phyloP scores from a whole-genome alignment of 1,139 yeast genomes.

The Candida sojae region DNA sequence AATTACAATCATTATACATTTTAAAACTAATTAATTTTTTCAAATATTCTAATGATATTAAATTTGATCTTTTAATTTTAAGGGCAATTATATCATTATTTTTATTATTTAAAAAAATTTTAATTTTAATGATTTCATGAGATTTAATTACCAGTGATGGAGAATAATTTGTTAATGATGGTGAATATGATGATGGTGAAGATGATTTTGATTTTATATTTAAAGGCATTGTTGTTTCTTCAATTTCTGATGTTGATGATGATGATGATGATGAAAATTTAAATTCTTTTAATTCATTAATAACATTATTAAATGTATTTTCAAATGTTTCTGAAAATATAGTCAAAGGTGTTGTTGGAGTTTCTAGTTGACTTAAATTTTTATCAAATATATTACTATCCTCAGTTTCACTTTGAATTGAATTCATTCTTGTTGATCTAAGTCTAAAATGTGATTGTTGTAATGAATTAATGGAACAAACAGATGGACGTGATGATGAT shows the following conservation, averaged over 20 bases:
- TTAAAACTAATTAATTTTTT: constrained; percentile 34
- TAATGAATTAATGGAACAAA: background rate
- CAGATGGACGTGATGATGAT: background rate
- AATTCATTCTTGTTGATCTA: background rate
- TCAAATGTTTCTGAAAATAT: constrained; percentile 5
- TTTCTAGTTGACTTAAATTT: background rate
- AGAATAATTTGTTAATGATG: background rate
- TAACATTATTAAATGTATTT: background rate
- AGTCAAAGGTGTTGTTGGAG: constrained; percentile 10
- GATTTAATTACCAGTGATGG: background rate
- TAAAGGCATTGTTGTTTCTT: too few species aligned
- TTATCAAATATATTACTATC: constrained; percentile 6
- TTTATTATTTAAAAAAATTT: constrained; percentile 30
- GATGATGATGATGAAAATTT: background rate
- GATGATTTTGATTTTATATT: too few species aligned
- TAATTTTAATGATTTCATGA: constrained; percentile 30
- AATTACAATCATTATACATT: constrained; percentile 34
- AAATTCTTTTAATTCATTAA: constrained; percentile 7
- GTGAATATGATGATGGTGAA: too few species aligned
- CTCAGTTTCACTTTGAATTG: constrained; percentile 5
- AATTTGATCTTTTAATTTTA: constrained; percentile 26
- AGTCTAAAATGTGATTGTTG: background rate
- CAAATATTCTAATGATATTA: constrained; percentile 31
- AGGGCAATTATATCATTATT: constrained; percentile 36
- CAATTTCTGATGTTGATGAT: background rate